phyloP scores from a whole-genome alignment of 352 stramenopile species.

The Phytophthora vignae region DNA sequence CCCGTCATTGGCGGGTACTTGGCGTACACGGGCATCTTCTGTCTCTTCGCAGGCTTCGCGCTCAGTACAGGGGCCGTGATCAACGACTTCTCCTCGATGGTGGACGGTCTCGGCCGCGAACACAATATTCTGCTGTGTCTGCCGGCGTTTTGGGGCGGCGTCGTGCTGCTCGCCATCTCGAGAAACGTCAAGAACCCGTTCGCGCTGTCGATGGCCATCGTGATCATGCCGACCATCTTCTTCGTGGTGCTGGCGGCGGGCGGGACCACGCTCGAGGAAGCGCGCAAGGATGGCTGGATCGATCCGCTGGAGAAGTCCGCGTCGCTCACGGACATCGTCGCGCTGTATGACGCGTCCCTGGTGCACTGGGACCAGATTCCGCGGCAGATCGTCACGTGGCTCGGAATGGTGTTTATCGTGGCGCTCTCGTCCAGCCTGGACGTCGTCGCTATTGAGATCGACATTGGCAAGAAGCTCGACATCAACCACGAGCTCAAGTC shows the following conservation, averaged over 20 bases:
- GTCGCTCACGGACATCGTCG: conserved; percentile 67
- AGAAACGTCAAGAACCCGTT: conserved; percentile 76
- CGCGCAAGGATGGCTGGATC: conserved; percentile 92
- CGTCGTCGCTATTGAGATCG: conserved; percentile 97
- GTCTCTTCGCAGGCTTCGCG: conserved; percentile 89
- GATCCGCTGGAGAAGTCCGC: conserved; percentile 54
- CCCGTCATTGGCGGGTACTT: conserved; percentile 97
- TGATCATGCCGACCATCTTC: conserved; percentile 90
- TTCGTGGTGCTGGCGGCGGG: conserved; percentile 86
- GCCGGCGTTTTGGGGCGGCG: conserved; percentile 81
- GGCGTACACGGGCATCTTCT: conserved; percentile 98
- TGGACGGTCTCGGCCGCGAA: conserved; percentile 52
- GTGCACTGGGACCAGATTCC: conserved; percentile 92
- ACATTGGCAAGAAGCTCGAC: conserved; percentile 92
- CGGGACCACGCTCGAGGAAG: conserved; percentile 86
- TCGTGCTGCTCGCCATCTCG: conserved; percentile 80
- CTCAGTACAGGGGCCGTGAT: conserved; percentile 91
- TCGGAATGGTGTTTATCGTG: conserved; percentile 97
- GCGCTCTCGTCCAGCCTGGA: conserved; percentile 97
- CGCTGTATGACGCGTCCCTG: conserved; percentile 89
- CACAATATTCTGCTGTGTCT: conserved; percentile 82
- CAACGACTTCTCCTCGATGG: conserved; percentile 83
- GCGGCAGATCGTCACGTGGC: conserved; percentile 87
- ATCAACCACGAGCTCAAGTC: conserved; percentile 94
- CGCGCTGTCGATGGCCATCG: conserved; percentile 76